Percentiles rank a stretch among this genome's conserved stretches.
Evolutionary conservation across 176 grass and related monocot genomes (phyloP).

Genomic region (Thinopyrum elongatum): DNA sequence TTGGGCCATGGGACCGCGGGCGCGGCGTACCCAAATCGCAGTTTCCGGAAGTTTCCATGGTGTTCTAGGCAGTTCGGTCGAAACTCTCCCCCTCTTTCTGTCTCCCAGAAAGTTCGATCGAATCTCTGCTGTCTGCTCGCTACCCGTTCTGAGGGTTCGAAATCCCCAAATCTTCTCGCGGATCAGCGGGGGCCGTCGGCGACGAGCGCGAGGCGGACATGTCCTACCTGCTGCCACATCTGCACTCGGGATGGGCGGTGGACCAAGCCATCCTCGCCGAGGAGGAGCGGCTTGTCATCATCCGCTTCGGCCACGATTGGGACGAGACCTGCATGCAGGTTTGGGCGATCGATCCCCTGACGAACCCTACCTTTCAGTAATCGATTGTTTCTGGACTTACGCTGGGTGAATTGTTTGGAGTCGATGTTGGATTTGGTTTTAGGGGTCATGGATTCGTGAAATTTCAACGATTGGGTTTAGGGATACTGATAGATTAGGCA

Average conservation of each 20-base stretch:
- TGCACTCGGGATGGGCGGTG: constrained; percentile 94
- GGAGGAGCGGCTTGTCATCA: constrained; percentile 94
- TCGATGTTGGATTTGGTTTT: too few relatives aligned
- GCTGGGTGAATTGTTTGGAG: neutral
- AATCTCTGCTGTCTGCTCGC: neutral
- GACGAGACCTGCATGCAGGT: constrained; percentile 98
- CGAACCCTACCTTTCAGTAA: neutral
- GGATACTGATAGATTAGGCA: neutral
- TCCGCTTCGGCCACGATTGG: constrained; percentile 96
- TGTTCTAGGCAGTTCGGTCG: neutral
- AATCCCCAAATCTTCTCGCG: neutral
- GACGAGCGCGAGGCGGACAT: constrained; percentile 36
- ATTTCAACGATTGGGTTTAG: neutral
- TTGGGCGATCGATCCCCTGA: neutral
- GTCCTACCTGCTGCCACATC: constrained; percentile 91
- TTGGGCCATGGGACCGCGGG: neutral
- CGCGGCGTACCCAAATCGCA: neutral
- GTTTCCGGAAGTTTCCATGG: neutral
- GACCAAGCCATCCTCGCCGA: constrained; percentile 95
- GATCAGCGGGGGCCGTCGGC: neutral
- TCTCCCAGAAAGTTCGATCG: neutral
- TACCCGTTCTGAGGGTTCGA: neutral
- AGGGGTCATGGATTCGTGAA: neutral
- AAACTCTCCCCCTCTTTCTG: neutral
- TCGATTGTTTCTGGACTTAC: neutral